Base-by-base conservation (phyloP, 2,329 filamentous ascomycete species). In the Aureobasidium sp. region DNA sequence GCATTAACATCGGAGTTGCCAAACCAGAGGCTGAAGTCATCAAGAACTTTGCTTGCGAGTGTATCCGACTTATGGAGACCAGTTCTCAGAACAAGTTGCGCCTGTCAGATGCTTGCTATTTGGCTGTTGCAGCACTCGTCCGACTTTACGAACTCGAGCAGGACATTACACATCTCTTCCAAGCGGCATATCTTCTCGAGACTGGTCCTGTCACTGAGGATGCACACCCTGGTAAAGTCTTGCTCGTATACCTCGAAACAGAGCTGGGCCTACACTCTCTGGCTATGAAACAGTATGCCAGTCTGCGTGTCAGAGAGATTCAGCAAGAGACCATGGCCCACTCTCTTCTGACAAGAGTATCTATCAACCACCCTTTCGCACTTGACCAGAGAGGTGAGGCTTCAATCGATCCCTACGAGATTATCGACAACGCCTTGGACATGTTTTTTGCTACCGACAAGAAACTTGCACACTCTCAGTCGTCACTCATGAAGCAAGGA, bases 271-370 rank as follows among this genome's bases (percentile, higher is more conserved):
- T 74, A 9, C 70, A 69, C 16, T 68, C 67, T 21, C 64, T 70
- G 8, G 71, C 72, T 1, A 66, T 71, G 58, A 61, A 61, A 4
- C 50, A 69, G 16, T 74, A 71, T 61, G 67, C 70, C 44, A 69
- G 67, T 8, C 66, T 74, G 11, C 67, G 63, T 39, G 63, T 74
- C n/a, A 73, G 73, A 55, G 71, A 74, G 53, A 68, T 74, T 7
- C 73, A 74, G 42, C 65, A 68, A 59, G 73, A 74, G 48, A 74
- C 73, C 7, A 65, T 73, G 21, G 70, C 68, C 5, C 72, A 74
- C 50, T 67, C 66, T 3, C 65, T 73, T 6, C 68, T 72, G 51
- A 73, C 72, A 9, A 63, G 67, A 9, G 58, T 74, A 3, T 69
- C 72, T 9, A 64, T 68, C 29, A 66, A 65, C 9, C 71, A 73